Conservation (phyloP, 2,329 filamentous ascomycete species). For the Calonectria honghensis region DNA sequence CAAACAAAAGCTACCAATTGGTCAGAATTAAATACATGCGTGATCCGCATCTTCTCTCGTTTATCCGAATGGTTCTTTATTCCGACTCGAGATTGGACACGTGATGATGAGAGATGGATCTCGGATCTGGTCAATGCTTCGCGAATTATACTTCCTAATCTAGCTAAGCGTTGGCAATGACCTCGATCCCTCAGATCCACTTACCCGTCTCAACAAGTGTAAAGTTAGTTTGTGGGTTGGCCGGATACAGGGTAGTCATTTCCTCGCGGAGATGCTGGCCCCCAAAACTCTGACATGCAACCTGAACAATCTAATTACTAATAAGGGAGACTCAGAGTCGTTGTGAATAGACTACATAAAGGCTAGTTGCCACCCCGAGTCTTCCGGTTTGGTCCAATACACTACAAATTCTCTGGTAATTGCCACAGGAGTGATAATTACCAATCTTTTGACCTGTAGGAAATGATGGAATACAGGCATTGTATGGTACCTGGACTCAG, state of each 20-base stretch:
- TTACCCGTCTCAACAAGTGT: neutral
- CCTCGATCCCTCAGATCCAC: slow-evolving; percentile 5
- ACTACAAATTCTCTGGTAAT: neutral
- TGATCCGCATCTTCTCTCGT: neutral
- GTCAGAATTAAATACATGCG: neutral
- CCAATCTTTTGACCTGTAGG: neutral
- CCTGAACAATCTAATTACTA: neutral
- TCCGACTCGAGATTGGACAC: neutral
- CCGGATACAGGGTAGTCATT: neutral
- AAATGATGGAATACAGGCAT: neutral
- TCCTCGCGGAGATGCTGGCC: neutral
- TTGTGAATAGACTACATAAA: neutral
- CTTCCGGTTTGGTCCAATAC: neutral
- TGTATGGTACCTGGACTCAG: neutral
- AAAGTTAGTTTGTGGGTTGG: neutral
- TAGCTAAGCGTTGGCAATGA: neutral
- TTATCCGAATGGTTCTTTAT: neutral
- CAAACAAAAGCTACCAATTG: neutral
- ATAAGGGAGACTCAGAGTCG: neutral
- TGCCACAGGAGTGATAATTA: neutral
- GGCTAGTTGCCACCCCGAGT: neutral
- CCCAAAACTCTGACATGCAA: neutral
- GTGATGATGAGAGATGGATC: neutral
- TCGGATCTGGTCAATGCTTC: neutral
- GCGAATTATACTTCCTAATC: neutral